phyloP scores from a whole-genome alignment of 768 basidiomycete species.

The Naganishia kalamii region DNA sequence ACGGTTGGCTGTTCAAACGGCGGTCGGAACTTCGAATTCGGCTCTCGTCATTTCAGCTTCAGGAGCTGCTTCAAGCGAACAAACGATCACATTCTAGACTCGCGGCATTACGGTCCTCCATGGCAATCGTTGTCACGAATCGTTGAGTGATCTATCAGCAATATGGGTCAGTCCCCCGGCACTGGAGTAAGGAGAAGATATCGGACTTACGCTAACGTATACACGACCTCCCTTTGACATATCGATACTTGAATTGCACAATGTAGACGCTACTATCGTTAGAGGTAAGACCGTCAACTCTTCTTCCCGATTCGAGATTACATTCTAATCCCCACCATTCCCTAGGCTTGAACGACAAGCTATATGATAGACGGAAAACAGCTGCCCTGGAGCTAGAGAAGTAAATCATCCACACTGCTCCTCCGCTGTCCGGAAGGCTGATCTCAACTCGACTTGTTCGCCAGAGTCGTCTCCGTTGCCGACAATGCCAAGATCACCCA shows the following conservation, averaged over 20 bases:
- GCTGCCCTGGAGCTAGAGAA: slow-evolving; percentile 94
- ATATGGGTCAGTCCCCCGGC: background rate
- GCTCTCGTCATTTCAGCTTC: too few species aligned
- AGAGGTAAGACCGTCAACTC: too few species aligned
- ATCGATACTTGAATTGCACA: too few species aligned
- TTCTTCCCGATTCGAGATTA: too few species aligned
- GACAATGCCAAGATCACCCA: slow-evolving; percentile 73
- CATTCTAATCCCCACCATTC: background rate
- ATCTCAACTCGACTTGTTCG: slow-evolving; percentile 3
- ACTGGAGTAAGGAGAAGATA: background rate
- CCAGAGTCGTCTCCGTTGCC: slow-evolving; percentile 61
- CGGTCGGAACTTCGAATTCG: too few species aligned
- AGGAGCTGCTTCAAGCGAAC: too few species aligned
- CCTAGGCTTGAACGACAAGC: slow-evolving; percentile 45
- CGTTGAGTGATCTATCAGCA: background rate
- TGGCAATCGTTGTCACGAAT: too few species aligned
- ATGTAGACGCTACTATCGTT: slow-evolving; percentile 10
- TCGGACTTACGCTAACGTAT: background rate
- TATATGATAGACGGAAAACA: slow-evolving; percentile 84
- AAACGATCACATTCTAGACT: too few species aligned
- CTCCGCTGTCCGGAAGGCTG: background rate
- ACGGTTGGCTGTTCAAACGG: too few species aligned
- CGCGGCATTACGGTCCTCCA: too few species aligned
- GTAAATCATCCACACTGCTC: slow-evolving; percentile 48
- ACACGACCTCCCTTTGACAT: background rate